Conservation (phyloP, 495 filamentous ascomycete genomes). For the Articulospora tetracladia region DNA sequence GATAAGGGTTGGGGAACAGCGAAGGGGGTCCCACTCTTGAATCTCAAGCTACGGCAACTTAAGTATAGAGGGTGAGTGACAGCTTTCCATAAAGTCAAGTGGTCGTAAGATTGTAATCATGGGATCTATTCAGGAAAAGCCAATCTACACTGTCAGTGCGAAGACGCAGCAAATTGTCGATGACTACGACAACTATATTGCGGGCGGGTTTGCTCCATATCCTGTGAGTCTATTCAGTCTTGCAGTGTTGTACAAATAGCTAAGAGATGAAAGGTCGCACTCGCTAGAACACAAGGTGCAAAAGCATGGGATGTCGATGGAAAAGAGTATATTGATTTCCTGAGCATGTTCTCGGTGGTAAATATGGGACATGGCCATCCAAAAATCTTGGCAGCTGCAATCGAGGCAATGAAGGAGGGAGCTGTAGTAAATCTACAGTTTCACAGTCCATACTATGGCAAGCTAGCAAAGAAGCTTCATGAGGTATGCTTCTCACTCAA, state of each 20-base stretch:
- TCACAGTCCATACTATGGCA: too few relatives aligned
- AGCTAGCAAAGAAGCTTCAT: too few relatives aligned
- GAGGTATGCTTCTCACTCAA: too few relatives aligned
- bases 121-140: not conserved
- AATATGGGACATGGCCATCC: slow-evolving; percentile 2
- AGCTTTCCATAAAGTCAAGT: not conserved
- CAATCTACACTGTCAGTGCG: not conserved
- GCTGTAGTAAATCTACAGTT: too few relatives aligned
- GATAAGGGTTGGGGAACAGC: too few relatives aligned
- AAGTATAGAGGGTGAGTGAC: too few relatives aligned
- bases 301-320: slow-evolving; percentile 8
- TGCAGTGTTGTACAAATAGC: not conserved
- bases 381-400: not conserved
- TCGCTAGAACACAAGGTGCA: not conserved
- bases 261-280: not conserved
- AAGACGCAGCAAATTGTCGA: not conserved
- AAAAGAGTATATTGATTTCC: slow-evolving; percentile 6
- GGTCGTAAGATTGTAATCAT: not conserved
- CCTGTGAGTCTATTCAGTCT: not conserved
- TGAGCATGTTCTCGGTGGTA: slow-evolving; percentile 1
- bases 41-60: too few relatives aligned
- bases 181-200: not conserved
- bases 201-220: not conserved
- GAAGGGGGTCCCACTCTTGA: too few relatives aligned
- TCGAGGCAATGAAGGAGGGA: too few relatives aligned